Evolutionary conservation across 148 eudicot genomes (phyloP).

Genomic region (Pharnaceum exiguum): DNA sequence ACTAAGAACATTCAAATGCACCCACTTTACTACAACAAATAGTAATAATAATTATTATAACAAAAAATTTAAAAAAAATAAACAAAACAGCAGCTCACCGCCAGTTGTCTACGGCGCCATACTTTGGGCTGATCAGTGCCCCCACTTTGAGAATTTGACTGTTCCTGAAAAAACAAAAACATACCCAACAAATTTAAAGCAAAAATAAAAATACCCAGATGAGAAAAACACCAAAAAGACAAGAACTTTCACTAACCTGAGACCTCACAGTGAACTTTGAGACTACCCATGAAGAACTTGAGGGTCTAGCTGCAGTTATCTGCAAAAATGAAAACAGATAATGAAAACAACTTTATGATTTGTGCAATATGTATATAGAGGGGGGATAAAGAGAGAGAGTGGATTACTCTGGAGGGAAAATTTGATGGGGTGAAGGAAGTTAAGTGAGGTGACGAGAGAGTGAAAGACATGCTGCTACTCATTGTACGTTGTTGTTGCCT

Average conservation of each 20-base stretch:
- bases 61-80: neutral
- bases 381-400: neutral
- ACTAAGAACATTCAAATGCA: no score
- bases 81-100: constrained; percentile 29
- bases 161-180: constrained; percentile 25
- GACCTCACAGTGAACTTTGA: constrained; percentile 23
- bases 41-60: neutral
- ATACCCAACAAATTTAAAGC: constrained; percentile 7
- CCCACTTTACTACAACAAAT: no score
- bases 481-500: neutral
- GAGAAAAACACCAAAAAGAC: neutral
- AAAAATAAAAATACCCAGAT: neutral
- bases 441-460: constrained; percentile 23
- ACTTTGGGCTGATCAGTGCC: constrained; percentile 44
- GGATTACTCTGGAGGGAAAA: constrained; percentile 13
- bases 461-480: constrained; percentile 24
- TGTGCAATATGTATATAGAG: no score
- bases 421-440: constrained; percentile 5
- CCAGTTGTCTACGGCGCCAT: constrained; percentile 91
- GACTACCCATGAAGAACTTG: constrained; percentile 13
- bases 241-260: constrained; percentile 22
- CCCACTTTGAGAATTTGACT: constrained; percentile 27
- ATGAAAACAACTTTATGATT: neutral
- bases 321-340: constrained; percentile 18
- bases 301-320: constrained; percentile 23